Conservation (phyloP, 345 rosid genomes). For the Euphorbia lathyris region DNA sequence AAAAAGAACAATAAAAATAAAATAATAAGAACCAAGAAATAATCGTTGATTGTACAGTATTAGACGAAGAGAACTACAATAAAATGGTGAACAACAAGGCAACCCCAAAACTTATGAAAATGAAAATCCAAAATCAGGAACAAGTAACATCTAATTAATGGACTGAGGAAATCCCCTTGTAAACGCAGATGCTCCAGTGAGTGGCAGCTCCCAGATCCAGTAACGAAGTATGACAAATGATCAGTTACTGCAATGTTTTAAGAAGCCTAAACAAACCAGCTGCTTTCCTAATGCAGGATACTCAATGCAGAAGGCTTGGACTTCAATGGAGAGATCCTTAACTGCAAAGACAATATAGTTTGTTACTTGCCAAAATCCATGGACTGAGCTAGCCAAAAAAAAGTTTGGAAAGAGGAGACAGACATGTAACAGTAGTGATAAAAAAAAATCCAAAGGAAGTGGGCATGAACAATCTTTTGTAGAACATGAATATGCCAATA, state of each 20-base stretch:
- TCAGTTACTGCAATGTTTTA: slow-evolving; percentile 52
- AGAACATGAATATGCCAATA: not conserved
- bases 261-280: slow-evolving; percentile 83
- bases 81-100: not conserved
- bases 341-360: slow-evolving; percentile 43
- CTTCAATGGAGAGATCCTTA: slow-evolving; percentile 90
- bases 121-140: not conserved
- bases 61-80: slow-evolving; percentile 19
- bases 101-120: not conserved
- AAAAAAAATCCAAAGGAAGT: not conserved
- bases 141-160: not conserved
- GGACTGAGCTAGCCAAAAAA: not conserved
- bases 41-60: slow-evolving; percentile 38
- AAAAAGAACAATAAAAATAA: slow-evolving; percentile 7
- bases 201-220: not conserved
- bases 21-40: slow-evolving; percentile 23
- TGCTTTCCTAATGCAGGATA: slow-evolving; percentile 86
- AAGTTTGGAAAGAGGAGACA: not conserved
- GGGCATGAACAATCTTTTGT: not conserved
- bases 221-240: not conserved
- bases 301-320: slow-evolving; percentile 95
- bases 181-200: not conserved
- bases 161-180: not conserved
- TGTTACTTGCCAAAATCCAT: not conserved
- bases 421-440: not conserved